phyloP scores from a whole-genome alignment of 306 rosid species.

The Aeschynomene evenia region DNA sequence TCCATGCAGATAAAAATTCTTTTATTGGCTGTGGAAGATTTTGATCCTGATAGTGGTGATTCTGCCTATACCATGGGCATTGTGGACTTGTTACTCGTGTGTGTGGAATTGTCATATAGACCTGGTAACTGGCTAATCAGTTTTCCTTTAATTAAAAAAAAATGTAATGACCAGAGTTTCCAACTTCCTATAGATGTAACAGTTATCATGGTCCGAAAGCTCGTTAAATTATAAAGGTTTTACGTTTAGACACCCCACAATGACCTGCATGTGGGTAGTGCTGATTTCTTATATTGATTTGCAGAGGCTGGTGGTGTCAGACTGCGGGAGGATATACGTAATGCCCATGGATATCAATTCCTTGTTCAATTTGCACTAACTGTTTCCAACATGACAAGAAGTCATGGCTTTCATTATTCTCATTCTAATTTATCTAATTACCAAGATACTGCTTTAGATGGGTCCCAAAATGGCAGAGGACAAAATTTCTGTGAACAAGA shows the following conservation, averaged over 20 bases:
- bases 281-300: conserved; percentile 42
- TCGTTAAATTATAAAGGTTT: not conserved
- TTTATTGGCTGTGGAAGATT: conserved; percentile 86
- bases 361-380: conserved; percentile 92
- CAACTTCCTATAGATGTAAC: not conserved
- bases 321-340: conserved; percentile 91
- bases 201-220: conserved; percentile 13
- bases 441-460: conserved; percentile 45
- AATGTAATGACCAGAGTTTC: not conserved
- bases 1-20: conserved; percentile 86
- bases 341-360: conserved; percentile 97
- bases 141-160: not conserved
- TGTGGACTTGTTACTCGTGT: conserved; percentile 91
- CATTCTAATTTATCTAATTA: conserved; percentile 44
- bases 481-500: conserved; percentile 51
- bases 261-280: conserved; percentile 30
- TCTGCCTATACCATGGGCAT: conserved; percentile 96
- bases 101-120: conserved; percentile 86
- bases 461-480: conserved; percentile 39
- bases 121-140: conserved; percentile 60
- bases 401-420: conserved; percentile 59
- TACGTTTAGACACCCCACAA: not conserved
- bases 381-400: conserved; percentile 59
- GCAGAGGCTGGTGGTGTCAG: conserved; percentile 87
- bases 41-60: conserved; percentile 86